These are phyloP conservation scores for Dunaliella primolecta DNA, from an alignment of 139 green algal species.

Conservation along the genomic window DNA sequence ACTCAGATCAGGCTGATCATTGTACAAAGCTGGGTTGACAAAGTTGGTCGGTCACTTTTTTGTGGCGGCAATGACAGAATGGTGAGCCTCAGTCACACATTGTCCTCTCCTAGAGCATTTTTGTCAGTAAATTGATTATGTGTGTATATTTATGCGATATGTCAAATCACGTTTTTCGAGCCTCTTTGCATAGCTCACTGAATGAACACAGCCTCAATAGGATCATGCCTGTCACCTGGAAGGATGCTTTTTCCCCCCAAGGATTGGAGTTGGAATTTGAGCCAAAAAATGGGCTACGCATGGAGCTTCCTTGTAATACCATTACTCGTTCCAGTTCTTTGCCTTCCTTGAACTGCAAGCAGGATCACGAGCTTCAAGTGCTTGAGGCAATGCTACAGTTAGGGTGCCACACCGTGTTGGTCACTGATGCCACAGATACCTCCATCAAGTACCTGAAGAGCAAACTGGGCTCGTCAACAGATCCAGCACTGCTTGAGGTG, in stretches of 20 bases:
- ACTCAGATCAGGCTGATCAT: no score
- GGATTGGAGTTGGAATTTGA: background rate
- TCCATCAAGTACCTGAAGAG: background rate
- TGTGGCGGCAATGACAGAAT: no score
- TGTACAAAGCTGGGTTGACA: no score
- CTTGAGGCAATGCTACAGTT: background rate
- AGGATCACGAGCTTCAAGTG: background rate
- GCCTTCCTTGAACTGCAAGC: background rate
- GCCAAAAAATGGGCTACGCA: background rate
- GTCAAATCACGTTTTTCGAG: background rate
- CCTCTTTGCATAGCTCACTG: background rate
- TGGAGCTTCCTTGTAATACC: background rate
- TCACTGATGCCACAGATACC: background rate
- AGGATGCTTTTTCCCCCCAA: no score
- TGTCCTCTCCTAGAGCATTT: no score
- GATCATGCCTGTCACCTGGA: background rate
- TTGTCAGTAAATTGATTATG: no score
- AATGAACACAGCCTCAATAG: background rate
- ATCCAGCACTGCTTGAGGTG: background rate
- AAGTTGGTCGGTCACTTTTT: no score
- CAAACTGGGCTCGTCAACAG: background rate
- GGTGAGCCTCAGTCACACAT: no score
- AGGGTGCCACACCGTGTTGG: background rate
- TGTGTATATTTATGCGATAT: background rate
- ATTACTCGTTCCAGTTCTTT: background rate